phyloP scores from a whole-genome alignment of 106 monocot species.

The Dendrobium chrysotoxum region DNA sequence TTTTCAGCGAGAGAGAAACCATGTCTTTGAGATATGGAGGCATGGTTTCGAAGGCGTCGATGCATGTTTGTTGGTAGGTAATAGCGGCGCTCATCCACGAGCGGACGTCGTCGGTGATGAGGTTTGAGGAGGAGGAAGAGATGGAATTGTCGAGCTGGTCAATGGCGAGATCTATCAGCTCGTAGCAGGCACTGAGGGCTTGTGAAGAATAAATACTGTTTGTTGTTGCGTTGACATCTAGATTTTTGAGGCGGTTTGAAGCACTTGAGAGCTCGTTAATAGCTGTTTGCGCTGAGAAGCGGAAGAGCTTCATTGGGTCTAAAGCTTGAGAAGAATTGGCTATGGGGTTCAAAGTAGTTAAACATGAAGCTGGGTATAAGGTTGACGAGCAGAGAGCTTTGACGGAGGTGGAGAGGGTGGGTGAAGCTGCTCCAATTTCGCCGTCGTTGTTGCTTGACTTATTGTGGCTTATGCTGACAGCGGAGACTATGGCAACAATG shows the following conservation, averaged over 20 bases:
- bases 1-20: background rate
- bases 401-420: constrained; percentile 10
- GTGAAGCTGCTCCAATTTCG: background rate
- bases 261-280: constrained; percentile 7
- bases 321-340: background rate
- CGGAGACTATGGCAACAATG: background rate
- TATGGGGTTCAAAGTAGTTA: background rate
- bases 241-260: background rate
- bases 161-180: constrained; percentile 5
- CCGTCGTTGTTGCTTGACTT: background rate
- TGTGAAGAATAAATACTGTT: background rate
- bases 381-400: constrained; percentile 5
- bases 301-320: constrained; percentile 10
- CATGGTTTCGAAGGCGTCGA: constrained; percentile 15
- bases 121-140: background rate
- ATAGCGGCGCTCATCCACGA: constrained; percentile 36
- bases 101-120: constrained; percentile 11
- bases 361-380: constrained; percentile 8
- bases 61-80: constrained; percentile 37
- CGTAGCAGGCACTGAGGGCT: background rate
- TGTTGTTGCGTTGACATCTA: background rate
- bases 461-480: background rate
- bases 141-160: constrained; percentile 13
- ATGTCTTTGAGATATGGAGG: background rate
- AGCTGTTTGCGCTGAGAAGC: background rate